These are phyloP conservation scores for Grosmannia serpens DNA, from an alignment of 2,329 filamentous ascomycete species.

Conservation along the genomic window DNA sequence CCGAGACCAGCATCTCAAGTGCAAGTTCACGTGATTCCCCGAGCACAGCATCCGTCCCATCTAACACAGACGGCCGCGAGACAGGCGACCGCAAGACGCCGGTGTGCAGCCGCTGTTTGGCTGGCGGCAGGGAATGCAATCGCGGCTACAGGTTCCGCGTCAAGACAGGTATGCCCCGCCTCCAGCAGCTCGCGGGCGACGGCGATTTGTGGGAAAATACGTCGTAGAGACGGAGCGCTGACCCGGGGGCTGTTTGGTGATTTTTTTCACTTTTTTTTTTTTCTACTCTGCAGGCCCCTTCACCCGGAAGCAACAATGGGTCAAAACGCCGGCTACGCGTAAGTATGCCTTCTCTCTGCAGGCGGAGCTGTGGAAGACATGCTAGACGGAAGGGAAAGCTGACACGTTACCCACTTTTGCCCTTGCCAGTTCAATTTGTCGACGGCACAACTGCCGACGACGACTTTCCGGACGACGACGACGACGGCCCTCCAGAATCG, in stretches of 20 bases:
- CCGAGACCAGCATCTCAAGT: slow-evolving; percentile 35
- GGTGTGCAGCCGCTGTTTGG: slow-evolving; percentile 20
- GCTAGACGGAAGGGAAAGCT: not conserved
- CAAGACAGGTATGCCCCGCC: slow-evolving; percentile 12
- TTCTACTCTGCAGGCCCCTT: slow-evolving; percentile 15
- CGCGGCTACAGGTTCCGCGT: slow-evolving; percentile 23
- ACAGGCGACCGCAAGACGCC: slow-evolving; percentile 26
- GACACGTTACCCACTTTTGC: not conserved
- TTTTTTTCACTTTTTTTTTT: not conserved
- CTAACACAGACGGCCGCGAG: not conserved
- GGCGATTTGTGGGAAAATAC: not conserved
- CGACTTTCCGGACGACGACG: slow-evolving; percentile 4
- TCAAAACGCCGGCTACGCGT: slow-evolving; percentile 19
- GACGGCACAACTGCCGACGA: slow-evolving; percentile 5
- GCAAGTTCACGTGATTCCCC: slow-evolving; percentile 17
- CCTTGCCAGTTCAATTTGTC: slow-evolving; percentile 9
- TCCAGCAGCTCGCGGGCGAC: too few species aligned
- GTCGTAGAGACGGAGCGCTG: not conserved
- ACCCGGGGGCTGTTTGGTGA: not conserved
- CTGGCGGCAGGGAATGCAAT: slow-evolving; percentile 16
- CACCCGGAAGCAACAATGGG: slow-evolving; percentile 21
- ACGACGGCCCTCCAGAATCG: not conserved
- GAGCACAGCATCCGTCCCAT: not conserved
- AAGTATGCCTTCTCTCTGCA: slow-evolving; percentile 8
- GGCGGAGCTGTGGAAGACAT: not conserved